Evolutionary conservation across 768 basidiomycete species (phyloP).

Genomic region (Lentinula raphanica): DNA sequence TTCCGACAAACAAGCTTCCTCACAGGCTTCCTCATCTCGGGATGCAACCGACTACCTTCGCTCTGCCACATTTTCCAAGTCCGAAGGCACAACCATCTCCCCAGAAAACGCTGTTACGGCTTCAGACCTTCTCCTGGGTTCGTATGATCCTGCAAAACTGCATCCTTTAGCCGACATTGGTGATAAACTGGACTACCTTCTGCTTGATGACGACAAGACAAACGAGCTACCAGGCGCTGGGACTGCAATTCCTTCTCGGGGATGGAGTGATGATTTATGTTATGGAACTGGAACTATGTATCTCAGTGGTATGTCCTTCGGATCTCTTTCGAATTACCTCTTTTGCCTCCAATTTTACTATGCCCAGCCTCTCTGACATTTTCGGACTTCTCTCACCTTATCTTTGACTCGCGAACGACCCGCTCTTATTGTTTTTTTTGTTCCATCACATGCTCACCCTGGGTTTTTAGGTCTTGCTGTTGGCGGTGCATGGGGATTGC

Average conservation of each 20-base stretch:
- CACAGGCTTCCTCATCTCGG: slow-evolving; percentile 37
- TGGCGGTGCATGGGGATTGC: slow-evolving; percentile 93
- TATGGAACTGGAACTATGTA: slow-evolving; percentile 99
- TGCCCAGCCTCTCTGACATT: slow-evolving; percentile 40
- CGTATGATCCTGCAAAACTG: slow-evolving; percentile 87
- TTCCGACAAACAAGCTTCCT: slow-evolving; percentile 16
- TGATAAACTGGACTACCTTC: slow-evolving; percentile 91
- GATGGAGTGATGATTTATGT: slow-evolving; percentile 99
- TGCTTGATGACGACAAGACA: slow-evolving; percentile 95
- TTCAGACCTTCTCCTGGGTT: slow-evolving; percentile 78
- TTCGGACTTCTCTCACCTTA: slow-evolving; percentile 61
- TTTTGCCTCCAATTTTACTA: slow-evolving; percentile 35
- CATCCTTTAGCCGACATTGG: slow-evolving; percentile 92
- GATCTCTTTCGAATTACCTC: slow-evolving; percentile 60
- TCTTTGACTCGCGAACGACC: slow-evolving; percentile 49
- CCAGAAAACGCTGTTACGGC: slow-evolving; percentile 69
- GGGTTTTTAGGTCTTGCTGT: slow-evolving; percentile 80
- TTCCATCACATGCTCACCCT: slow-evolving; percentile 71
- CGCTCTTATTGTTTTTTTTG: slow-evolving; percentile 73
- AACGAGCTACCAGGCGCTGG: slow-evolving; percentile 83
- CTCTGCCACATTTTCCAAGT: slow-evolving; percentile 42
- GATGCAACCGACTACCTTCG: slow-evolving; percentile 42
- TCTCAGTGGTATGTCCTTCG: slow-evolving; percentile 75
- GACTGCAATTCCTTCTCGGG: slow-evolving; percentile 90
- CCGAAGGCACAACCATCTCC: slow-evolving; percentile 30